phyloP scores from a whole-genome alignment of 208 protist species.

The Pavlovales sp. region DNA sequence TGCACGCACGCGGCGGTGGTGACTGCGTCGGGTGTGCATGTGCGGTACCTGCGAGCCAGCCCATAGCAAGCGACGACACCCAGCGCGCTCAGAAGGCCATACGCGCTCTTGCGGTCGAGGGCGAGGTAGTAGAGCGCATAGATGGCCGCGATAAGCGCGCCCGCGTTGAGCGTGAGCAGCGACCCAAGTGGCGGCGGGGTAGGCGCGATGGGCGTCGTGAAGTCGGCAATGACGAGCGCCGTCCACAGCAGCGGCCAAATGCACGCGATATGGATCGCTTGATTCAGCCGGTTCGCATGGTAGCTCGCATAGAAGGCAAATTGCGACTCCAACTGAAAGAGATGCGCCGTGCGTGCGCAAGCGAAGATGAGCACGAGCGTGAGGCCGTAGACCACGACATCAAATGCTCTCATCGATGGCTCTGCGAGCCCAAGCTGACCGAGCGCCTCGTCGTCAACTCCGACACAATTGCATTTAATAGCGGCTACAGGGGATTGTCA shows the following conservation, averaged over 20 bases:
- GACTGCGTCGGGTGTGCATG: not conserved
- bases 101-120: not conserved
- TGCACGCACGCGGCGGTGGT: not conserved
- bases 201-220: not conserved
- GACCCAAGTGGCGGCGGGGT: not conserved
- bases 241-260: constrained; percentile 5
- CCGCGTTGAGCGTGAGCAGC: not conserved
- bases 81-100: not conserved
- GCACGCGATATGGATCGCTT: not conserved
- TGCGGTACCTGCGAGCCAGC: not conserved
- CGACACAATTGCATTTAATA: too few species aligned
- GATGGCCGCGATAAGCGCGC: not conserved
- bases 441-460: too few species aligned
- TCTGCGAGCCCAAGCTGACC: too few species aligned
- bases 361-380: too few species aligned
- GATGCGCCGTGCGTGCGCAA: not conserved
- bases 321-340: not conserved
- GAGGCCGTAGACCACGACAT: too few species aligned
- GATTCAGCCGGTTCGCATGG: not conserved
- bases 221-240: not conserved
- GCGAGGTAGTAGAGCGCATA: not conserved
- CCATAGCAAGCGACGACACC: not conserved
- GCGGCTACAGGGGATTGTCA: too few species aligned
- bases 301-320: not conserved
- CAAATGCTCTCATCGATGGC: too few species aligned